Conservation (phyloP, 2,329 filamentous ascomycete species). For the Trichophaea hybrida region DNA sequence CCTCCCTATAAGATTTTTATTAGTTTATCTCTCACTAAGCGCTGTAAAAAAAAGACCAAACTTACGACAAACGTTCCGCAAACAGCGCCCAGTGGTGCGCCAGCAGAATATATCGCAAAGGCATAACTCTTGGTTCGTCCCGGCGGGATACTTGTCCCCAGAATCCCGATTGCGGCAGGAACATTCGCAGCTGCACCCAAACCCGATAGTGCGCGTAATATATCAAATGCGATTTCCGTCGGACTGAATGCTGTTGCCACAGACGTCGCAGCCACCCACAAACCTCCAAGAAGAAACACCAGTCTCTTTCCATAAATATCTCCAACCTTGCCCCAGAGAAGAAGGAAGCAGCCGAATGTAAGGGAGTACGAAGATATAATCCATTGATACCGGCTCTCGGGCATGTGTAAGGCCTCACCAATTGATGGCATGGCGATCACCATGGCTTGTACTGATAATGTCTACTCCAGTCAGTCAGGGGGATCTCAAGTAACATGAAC, state of each 20-base stretch:
- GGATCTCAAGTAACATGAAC: background rate
- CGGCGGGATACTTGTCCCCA: slow-evolving; percentile 52
- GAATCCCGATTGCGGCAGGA: slow-evolving; percentile 55
- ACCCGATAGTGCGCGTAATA: slow-evolving; percentile 53
- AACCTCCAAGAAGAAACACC: slow-evolving; percentile 50
- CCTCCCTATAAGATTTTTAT: slow-evolving; percentile 34
- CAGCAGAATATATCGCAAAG: slow-evolving; percentile 43
- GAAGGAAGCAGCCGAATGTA: slow-evolving; percentile 51
- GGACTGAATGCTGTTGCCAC: slow-evolving; percentile 49
- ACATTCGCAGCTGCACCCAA: slow-evolving; percentile 55
- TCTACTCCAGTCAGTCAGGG: slow-evolving; percentile 31
- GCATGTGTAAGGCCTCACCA: slow-evolving; percentile 42
- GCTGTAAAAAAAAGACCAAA: background rate
- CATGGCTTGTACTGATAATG: slow-evolving; percentile 43
- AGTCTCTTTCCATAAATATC: slow-evolving; percentile 52
- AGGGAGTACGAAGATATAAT: slow-evolving; percentile 52
- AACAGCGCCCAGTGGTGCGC: slow-evolving; percentile 1
- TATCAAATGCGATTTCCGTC: slow-evolving; percentile 52
- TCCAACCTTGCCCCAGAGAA: slow-evolving; percentile 53
- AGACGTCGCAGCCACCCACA: slow-evolving; percentile 47
- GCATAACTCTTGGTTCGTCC: slow-evolving; percentile 58
- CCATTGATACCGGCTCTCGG: slow-evolving; percentile 48
- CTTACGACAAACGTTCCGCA: background rate
- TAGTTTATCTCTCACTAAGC: background rate
- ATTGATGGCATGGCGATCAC: slow-evolving; percentile 52